Evolutionary conservation across 441 rosid genomes (phyloP).

Genomic region (Brassica hybrid): DNA sequence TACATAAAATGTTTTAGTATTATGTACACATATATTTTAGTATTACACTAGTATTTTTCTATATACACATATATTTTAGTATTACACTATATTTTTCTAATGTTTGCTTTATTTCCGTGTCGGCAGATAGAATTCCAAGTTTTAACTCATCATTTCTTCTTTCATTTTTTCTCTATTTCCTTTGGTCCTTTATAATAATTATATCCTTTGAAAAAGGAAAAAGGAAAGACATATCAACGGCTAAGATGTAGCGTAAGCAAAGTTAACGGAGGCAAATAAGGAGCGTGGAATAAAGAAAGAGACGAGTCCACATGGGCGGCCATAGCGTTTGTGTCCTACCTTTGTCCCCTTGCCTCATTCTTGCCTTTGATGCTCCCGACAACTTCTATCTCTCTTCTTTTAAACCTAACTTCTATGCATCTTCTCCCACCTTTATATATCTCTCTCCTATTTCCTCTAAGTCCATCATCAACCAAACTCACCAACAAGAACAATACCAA

Average conservation of each 20-base stretch:
- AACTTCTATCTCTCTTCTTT: conserved; percentile 59
- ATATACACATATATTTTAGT: too few relatives aligned
- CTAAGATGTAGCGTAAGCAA: conserved; percentile 38
- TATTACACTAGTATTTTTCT: too few relatives aligned
- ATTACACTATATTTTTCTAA: neutral
- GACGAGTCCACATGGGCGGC: too few relatives aligned
- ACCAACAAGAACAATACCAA: conserved; percentile 24
- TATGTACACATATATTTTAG: too few relatives aligned
- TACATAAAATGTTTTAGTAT: conserved; percentile 15
- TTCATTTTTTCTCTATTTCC: neutral
- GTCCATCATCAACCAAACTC: conserved; percentile 24
- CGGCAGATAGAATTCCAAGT: conserved; percentile 28
- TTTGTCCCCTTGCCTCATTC: conserved; percentile 72
- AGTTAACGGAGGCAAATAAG: conserved; percentile 40
- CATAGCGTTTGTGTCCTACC: conserved; percentile 57
- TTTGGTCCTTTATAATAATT: conserved; percentile 9
- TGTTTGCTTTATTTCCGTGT: conserved; percentile 33
- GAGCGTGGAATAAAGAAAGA: conserved; percentile 39
- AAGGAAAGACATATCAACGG: conserved; percentile 17
- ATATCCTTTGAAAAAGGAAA: neutral
- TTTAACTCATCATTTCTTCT: conserved; percentile 16
- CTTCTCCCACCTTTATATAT: conserved; percentile 36
- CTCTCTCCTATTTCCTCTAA: conserved; percentile 28
- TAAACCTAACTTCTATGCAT: conserved; percentile 31
- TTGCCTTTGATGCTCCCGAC: conserved; percentile 78